Conservation (phyloP, 352 stramenopile genomes). For the Phytophthora vignae region DNA sequence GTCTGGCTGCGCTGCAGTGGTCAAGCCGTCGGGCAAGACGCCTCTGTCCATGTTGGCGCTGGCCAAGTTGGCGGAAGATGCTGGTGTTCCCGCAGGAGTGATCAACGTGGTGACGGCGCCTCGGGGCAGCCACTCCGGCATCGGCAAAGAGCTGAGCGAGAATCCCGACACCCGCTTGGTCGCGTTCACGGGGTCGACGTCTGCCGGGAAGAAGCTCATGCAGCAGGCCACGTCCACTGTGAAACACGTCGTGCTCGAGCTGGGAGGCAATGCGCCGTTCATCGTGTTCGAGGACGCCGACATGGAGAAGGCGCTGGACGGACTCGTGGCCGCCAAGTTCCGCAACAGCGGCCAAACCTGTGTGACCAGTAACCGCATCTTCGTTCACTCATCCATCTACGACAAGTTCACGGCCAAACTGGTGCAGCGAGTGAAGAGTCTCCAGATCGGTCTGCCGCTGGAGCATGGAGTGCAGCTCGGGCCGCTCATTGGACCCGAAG, state of each 20-base stretch:
- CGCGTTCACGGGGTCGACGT: slow-evolving; percentile 82
- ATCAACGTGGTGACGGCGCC: slow-evolving; percentile 88
- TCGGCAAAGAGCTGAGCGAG: slow-evolving; percentile 74
- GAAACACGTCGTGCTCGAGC: slow-evolving; percentile 78
- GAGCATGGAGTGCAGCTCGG: slow-evolving; percentile 80
- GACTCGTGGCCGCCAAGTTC: slow-evolving; percentile 79
- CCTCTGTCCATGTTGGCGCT: slow-evolving; percentile 94
- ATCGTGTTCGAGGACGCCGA: slow-evolving; percentile 92
- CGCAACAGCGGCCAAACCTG: slow-evolving; percentile 85
- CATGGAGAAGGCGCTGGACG: slow-evolving; percentile 72
- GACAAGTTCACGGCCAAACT: slow-evolving; percentile 89
- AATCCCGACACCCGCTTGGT: slow-evolving; percentile 79
- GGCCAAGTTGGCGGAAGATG: slow-evolving; percentile 83
- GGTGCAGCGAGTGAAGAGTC: slow-evolving; percentile 52
- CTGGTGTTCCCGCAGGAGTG: slow-evolving; percentile 81
- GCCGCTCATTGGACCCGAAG: slow-evolving; percentile 91
- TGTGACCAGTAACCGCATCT: slow-evolving; percentile 88
- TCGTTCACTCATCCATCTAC: slow-evolving; percentile 92
- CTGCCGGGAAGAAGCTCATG: slow-evolving; percentile 71
- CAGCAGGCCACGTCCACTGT: slow-evolving; percentile 65
- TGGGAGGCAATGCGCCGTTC: slow-evolving; percentile 91
- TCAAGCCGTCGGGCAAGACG: slow-evolving; percentile 97
- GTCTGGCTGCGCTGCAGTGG: slow-evolving; percentile 92
- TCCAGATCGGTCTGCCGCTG: slow-evolving; percentile 86
- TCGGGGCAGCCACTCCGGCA: slow-evolving; percentile 51